A percentile compares a stretch with the other conserved stretches of the same genome.
Conservation (phyloP, 768 basidiomycete genomes). For the Leccinum uliginosum region DNA sequence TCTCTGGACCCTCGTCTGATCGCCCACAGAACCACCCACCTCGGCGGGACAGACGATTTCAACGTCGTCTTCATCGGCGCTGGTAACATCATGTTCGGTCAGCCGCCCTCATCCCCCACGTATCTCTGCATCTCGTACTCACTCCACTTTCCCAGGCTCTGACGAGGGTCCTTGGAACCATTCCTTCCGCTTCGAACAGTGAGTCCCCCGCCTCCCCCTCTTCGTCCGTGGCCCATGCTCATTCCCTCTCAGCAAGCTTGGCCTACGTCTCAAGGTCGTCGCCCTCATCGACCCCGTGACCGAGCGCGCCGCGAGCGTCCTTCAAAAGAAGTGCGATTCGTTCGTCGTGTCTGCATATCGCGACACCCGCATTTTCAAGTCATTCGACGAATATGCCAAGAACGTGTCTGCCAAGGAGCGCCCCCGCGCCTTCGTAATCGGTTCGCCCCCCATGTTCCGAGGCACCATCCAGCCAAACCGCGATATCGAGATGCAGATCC, state of each 20-base stretch:
- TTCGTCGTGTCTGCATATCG: slow-evolving; percentile 94
- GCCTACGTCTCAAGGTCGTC: slow-evolving; percentile 91
- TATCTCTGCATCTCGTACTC: background rate
- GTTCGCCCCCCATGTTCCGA: slow-evolving; percentile 91
- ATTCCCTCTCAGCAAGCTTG: slow-evolving; percentile 68
- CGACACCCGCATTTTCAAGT: slow-evolving; percentile 79
- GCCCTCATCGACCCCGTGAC: slow-evolving; percentile 90
- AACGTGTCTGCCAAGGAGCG: slow-evolving; percentile 58
- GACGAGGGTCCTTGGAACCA: slow-evolving; percentile 92
- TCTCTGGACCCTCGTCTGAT: slow-evolving; percentile 3
- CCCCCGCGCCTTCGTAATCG: slow-evolving; percentile 83
- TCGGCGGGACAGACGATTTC: slow-evolving; percentile 69
- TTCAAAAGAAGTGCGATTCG: slow-evolving; percentile 87
- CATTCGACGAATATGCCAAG: slow-evolving; percentile 80
- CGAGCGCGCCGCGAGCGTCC: slow-evolving; percentile 73
- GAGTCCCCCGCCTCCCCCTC: slow-evolving; percentile 23
- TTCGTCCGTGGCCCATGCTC: slow-evolving; percentile 3
- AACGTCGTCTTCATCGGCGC: slow-evolving; percentile 95
- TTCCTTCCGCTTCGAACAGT: slow-evolving; percentile 89
- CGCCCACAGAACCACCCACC: slow-evolving; percentile 40
- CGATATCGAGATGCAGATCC: slow-evolving; percentile 84
- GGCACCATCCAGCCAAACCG: slow-evolving; percentile 70
- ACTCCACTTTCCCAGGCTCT: slow-evolving; percentile 49
- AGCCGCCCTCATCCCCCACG: slow-evolving; percentile 10
- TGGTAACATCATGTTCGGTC: slow-evolving; percentile 98